These are phyloP conservation scores for Aspergillus sergii DNA, from an alignment of 2,329 filamentous ascomycete species.

Conservation along the genomic window DNA sequence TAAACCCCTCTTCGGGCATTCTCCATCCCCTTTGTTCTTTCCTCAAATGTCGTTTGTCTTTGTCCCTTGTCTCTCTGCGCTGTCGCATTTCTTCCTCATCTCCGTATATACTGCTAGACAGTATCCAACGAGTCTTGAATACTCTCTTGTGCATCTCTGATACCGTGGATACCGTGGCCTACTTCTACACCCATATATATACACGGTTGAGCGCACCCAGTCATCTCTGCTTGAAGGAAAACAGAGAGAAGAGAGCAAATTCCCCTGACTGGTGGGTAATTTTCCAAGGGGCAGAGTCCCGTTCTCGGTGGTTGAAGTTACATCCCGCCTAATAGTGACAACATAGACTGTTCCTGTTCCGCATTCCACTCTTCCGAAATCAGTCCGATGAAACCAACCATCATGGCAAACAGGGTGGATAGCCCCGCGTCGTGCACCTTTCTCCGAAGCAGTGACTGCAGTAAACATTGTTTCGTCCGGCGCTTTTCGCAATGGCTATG, in stretches of 20 bases:
- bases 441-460: conserved; percentile 2
- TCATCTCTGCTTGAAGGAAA: background rate
- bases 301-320: background rate
- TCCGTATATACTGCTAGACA: background rate
- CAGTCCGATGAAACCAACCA: background rate
- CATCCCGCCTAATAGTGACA: background rate
- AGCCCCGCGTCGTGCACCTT: conserved; percentile 5
- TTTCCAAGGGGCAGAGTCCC: background rate
- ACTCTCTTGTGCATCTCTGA: too few relatives aligned
- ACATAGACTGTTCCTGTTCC: background rate
- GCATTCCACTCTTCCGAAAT: background rate
- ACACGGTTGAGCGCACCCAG: background rate
- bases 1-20: background rate
- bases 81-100: background rate
- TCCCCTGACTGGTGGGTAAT: background rate
- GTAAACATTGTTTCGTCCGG: conserved; percentile 10
- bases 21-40: background rate
- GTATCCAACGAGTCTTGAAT: too few relatives aligned
- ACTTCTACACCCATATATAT: background rate
- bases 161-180: too few relatives aligned
- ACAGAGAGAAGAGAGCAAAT: background rate
- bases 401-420: conserved; percentile 9
- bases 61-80: background rate
- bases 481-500: conserved; percentile 23
- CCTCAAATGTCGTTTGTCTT: background rate